phyloP scores from a whole-genome alignment of 441 rosid genomes.

The Adansonia rubrostipa region DNA sequence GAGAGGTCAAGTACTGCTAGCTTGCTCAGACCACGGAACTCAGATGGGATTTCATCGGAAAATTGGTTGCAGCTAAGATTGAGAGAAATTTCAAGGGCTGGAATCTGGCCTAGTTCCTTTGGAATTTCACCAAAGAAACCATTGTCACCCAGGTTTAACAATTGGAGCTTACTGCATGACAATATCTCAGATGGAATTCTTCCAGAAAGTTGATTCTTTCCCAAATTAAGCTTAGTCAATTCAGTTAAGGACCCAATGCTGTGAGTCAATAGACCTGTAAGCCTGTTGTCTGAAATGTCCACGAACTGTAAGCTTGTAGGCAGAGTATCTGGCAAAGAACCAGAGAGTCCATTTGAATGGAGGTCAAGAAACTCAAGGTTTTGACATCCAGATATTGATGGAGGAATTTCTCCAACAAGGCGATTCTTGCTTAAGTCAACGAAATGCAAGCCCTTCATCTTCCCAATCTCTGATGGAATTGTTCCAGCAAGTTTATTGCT shows the following conservation, averaged over 20 bases:
- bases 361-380: constrained; percentile 81
- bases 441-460: constrained; percentile 53
- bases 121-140: constrained; percentile 75
- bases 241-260: constrained; percentile 67
- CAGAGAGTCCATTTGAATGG: constrained; percentile 77
- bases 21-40: constrained; percentile 71
- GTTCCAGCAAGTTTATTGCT: constrained; percentile 54
- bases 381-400: constrained; percentile 56
- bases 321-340: constrained; percentile 67
- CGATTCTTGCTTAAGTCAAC: constrained; percentile 57
- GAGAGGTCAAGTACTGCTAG: constrained; percentile 83
- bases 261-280: constrained; percentile 56
- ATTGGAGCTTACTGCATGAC: constrained; percentile 73
- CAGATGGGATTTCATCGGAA: constrained; percentile 67
- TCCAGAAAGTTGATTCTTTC: constrained; percentile 68
- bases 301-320: constrained; percentile 71
- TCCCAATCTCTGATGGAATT: constrained; percentile 63
- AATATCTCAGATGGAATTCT: constrained; percentile 72
- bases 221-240: constrained; percentile 76
- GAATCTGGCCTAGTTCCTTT: constrained; percentile 68
- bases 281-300: constrained; percentile 72
- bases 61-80: constrained; percentile 83
- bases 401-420: constrained; percentile 56
- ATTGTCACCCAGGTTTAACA: constrained; percentile 76
- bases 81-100: constrained; percentile 76